phyloP scores from a whole-genome alignment of 805 yeast genomes.

The Yarrowia phangngaensis region DNA sequence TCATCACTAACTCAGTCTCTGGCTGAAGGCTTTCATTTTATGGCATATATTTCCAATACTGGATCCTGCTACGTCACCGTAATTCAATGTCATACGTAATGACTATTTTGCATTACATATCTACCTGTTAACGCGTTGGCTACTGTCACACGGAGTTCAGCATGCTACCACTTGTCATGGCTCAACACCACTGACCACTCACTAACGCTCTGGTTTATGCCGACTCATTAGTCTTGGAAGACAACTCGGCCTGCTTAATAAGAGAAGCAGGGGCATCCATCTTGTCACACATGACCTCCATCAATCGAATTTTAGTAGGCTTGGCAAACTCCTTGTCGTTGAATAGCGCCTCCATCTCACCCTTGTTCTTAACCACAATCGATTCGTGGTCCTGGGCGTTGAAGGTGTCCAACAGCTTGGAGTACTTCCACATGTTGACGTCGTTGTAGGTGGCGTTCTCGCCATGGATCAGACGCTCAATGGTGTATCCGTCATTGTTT shows the following conservation, averaged over 20 bases:
- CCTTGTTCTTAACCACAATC: constrained; percentile 46
- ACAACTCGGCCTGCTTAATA: constrained; percentile 62
- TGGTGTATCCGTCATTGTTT: constrained; percentile 65
- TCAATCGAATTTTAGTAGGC: constrained; percentile 48
- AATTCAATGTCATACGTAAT: too few relatives aligned
- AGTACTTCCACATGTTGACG: constrained; percentile 59
- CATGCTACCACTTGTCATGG: too few relatives aligned
- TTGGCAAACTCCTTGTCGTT: constrained; percentile 42
- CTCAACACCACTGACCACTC: too few relatives aligned
- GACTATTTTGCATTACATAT: too few relatives aligned
- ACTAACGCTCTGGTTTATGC: too few relatives aligned
- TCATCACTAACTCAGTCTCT: too few relatives aligned
- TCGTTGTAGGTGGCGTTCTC: constrained; percentile 54
- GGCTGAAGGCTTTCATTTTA: too few relatives aligned
- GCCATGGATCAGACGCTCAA: constrained; percentile 60
- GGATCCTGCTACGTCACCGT: too few relatives aligned
- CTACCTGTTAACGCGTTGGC: too few relatives aligned
- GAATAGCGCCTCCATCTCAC: constrained; percentile 48
- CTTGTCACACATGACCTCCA: constrained; percentile 55
- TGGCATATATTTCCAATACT: too few relatives aligned
- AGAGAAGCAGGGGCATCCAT: constrained; percentile 63
- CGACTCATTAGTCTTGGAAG: constrained; percentile 47
- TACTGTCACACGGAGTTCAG: too few relatives aligned
- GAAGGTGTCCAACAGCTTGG: constrained; percentile 48
- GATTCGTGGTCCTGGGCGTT: constrained; percentile 49